Percentiles rank a stretch among this genome's conserved stretches.
These are phyloP conservation scores for Blastobotrys elegans DNA, from an alignment of 1,139 yeast genomes.

Conservation along the genomic window DNA sequence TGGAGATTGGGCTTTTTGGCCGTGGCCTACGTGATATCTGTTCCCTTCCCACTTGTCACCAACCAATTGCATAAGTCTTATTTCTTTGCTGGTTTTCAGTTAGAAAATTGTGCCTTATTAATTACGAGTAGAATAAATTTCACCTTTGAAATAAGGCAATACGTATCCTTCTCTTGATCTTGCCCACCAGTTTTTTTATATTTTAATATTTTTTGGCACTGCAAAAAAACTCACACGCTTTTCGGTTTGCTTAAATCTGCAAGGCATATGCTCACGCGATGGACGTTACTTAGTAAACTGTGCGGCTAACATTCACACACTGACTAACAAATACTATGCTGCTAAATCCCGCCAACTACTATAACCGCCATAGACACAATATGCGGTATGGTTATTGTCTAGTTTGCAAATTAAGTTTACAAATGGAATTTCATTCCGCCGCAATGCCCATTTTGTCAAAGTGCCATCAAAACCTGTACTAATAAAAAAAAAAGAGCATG, in stretches of 20 bases:
- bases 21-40: neutral
- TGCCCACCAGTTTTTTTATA: too few relatives aligned
- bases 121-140: too few relatives aligned
- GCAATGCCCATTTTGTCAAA: conserved; percentile 4
- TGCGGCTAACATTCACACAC: neutral
- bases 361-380: neutral
- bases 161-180: too few relatives aligned
- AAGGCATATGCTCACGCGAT: too few relatives aligned
- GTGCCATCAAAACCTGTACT: neutral
- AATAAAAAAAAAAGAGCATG: neutral
- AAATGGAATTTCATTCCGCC: neutral
- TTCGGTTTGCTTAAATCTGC: too few relatives aligned
- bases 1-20: neutral
- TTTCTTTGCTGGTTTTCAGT: too few relatives aligned
- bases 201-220: too few relatives aligned
- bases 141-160: too few relatives aligned
- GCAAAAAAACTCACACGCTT: too few relatives aligned
- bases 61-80: too few relatives aligned
- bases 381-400: neutral
- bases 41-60: neutral
- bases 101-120: too few relatives aligned
- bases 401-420: neutral
- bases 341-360: neutral
- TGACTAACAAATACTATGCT: neutral
- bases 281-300: neutral